Conservation (phyloP, 768 basidiomycete genomes). For the Panaeolus papilionaceus region DNA sequence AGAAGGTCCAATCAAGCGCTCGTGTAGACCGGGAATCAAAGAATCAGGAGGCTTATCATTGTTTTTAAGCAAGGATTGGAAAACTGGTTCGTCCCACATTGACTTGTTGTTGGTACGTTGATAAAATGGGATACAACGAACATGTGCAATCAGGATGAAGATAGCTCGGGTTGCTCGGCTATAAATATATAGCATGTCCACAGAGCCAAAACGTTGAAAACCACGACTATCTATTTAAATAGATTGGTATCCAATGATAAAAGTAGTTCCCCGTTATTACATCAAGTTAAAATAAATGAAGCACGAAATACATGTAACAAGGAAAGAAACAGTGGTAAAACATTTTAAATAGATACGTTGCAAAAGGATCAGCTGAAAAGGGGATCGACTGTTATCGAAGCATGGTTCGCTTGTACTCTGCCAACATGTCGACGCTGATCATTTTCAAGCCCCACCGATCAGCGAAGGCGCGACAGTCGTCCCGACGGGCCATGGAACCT, state of each 20-base stretch:
- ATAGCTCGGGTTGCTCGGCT: background rate
- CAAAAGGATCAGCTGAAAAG: no score
- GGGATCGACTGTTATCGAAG: background rate
- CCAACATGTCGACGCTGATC: conserved; percentile 91
- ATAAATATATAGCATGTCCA: background rate
- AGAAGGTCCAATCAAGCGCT: background rate
- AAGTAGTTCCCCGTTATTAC: conserved; percentile 13
- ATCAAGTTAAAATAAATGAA: conserved; percentile 14
- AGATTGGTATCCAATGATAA: conserved; percentile 1
- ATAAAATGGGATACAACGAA: background rate
- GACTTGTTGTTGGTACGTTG: background rate
- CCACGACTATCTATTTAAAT: background rate
- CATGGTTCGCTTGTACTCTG: conserved; percentile 49
- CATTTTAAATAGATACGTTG: background rate
- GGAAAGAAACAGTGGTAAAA: background rate
- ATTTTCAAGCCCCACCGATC: conserved; percentile 90
- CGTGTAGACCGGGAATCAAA: background rate
- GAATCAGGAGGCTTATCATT: conserved; percentile 7
- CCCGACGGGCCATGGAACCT: conserved; percentile 94
- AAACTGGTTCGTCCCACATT: background rate
- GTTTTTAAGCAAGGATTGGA: background rate
- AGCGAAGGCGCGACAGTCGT: conserved; percentile 93
- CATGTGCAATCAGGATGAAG: background rate
- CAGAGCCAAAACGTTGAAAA: conserved; percentile 36
- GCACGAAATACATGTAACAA: conserved; percentile 14